Evolutionary conservation across 164 flowering plant species (phyloP).

Genomic region (Vitis riparia): DNA sequence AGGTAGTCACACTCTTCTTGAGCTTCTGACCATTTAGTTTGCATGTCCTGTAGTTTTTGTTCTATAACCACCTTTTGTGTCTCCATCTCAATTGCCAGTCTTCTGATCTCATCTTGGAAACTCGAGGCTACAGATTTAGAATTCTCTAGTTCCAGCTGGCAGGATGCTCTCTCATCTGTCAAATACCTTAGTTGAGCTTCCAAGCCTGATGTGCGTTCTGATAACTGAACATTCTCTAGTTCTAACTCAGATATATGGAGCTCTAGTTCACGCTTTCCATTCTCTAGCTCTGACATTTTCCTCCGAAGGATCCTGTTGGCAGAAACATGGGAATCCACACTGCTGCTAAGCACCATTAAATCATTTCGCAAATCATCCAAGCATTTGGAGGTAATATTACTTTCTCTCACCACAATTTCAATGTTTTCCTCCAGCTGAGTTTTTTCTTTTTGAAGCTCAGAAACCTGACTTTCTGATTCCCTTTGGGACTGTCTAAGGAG

Average conservation of each 20-base stretch:
- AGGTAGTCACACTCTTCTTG: conserved; percentile 56
- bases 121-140: conserved; percentile 33
- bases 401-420: conserved; percentile 35
- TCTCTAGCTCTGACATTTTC: conserved; percentile 52
- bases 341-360: conserved; percentile 35
- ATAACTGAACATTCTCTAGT: conserved; percentile 57
- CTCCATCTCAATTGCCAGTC: conserved; percentile 39
- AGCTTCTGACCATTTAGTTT: conserved; percentile 40
- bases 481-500: conserved; percentile 21
- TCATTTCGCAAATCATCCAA: conserved; percentile 54
- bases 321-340: conserved; percentile 50
- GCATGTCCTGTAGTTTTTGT: conserved; percentile 46
- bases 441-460: conserved; percentile 48
- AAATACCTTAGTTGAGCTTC: conserved; percentile 63
- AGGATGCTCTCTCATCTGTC: conserved; percentile 54
- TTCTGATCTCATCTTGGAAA: conserved; percentile 51
- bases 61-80: conserved; percentile 31
- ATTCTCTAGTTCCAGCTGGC: conserved; percentile 42
- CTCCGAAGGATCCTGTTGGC: conserved; percentile 53
- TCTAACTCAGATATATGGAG: conserved; percentile 49
- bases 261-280: conserved; percentile 49
- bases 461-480: conserved; percentile 41
- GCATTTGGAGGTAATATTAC: conserved; percentile 35
- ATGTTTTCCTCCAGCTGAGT: conserved; percentile 38
- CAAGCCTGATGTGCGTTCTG: conserved; percentile 47